Base-by-base conservation (phyloP, 208 protist genomes). In the Trypanosoma grayi region DNA sequence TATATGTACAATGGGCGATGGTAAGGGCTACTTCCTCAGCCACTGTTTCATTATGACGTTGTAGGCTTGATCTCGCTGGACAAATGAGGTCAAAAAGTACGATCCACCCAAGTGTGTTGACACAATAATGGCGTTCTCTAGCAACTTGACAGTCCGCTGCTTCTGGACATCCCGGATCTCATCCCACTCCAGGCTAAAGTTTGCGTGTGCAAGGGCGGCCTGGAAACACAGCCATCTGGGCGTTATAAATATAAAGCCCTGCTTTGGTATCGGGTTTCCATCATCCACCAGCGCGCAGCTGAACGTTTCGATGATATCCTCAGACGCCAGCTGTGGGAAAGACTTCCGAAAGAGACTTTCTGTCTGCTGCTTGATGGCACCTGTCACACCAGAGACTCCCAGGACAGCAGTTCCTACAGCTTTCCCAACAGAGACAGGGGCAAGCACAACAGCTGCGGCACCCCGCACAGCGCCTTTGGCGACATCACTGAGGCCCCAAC, bases 151-250 rank as follows among this genome's bases (percentile, higher is more conserved):
- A 18, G 68, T 79, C 34, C 83, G 79, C 33, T 68, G 66, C 60
- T 94, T 91, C 45, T 82, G 44, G 14, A 94, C 74, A 33, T 94
- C 81, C 34, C 83, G 85, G 45, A 94, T 84, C 54, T 94, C 83
- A 56, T 94, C 84, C 63, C 85, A 90, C 53, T 91, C 81, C 10
- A 91, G 37, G 24, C 73, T 70, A 57, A 94, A 85, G 18, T 84
- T 70, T 2, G 71, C 61, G 11, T 22, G 46, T 2, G 45, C 45
- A 16, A 84, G 46, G 62, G 41, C 70, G 58, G 73, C 72, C 51
- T 73, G 50, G 47, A 94, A 94, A 66, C 79, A 88, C 51, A 94
- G 47, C 68, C 75, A 90, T 47, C 84, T 81, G 25, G 63, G 54
- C 5, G 79, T 85, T 41, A 94, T 73, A 65, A 79, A 91, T 20